Percentiles rank a stretch among this genome's conserved stretches.
phyloP scores from a whole-genome alignment of 306 rosid genomes.

The Rosa multiflora region DNA sequence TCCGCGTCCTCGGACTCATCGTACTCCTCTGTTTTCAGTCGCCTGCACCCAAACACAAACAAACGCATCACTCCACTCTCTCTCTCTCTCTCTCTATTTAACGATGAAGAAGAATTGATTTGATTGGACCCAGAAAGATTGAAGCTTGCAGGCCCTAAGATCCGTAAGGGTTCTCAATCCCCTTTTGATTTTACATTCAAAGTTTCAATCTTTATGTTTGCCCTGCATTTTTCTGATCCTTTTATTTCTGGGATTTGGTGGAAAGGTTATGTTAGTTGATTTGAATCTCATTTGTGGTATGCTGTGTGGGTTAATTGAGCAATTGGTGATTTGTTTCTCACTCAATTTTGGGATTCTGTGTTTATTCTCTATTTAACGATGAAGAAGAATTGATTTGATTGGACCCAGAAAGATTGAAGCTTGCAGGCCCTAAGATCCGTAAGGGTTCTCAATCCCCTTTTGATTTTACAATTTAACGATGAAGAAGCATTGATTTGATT shows the following conservation, averaged over 20 bases:
- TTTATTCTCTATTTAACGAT: neutral
- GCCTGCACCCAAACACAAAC: neutral
- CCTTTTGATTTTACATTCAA: slow-evolving; percentile 5
- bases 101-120: slow-evolving; percentile 18
- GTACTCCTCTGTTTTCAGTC: slow-evolving; percentile 13
- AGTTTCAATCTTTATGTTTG: neutral
- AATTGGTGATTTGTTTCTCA: slow-evolving; percentile 1
- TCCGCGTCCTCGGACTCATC: slow-evolving; percentile 30
- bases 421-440: slow-evolving; percentile 28
- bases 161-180: slow-evolving; percentile 32
- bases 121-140: slow-evolving; percentile 17
- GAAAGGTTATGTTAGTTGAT: neutral
- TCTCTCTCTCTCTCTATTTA: slow-evolving; percentile 9
- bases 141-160: slow-evolving; percentile 17
- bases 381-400: slow-evolving; percentile 22
- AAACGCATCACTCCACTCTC: slow-evolving; percentile 1
- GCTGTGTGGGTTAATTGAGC: slow-evolving; percentile 1
- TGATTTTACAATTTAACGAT: slow-evolving; percentile 15
- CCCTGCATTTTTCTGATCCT: slow-evolving; percentile 2
- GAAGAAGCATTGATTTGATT: slow-evolving; percentile 22
- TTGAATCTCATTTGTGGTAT: neutral
- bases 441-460: slow-evolving; percentile 15
- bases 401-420: slow-evolving; percentile 17
- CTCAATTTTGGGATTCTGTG: neutral
- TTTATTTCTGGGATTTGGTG: slow-evolving; percentile 9